Evolutionary conservation across 768 basidiomycete species (phyloP).

Genomic region (Coprinellus aureogranulatus): DNA sequence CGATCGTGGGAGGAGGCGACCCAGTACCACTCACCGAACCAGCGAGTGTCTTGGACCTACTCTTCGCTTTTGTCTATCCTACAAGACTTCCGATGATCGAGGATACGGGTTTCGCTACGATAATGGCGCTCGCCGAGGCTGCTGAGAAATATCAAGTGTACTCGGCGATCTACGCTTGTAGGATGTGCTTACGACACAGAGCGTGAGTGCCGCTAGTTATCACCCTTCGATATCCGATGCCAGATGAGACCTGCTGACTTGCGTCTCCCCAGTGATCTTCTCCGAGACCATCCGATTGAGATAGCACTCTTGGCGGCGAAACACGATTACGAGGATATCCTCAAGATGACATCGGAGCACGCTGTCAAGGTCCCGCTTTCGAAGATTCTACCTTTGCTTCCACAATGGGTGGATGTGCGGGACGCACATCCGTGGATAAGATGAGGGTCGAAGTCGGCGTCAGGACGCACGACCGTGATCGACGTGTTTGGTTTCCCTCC

Average conservation of each 20-base stretch:
- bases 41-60: constrained; percentile 18
- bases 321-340: neutral
- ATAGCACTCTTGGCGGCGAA: neutral
- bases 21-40: constrained; percentile 22
- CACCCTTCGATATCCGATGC: too few species aligned
- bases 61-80: constrained; percentile 29
- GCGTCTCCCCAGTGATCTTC: neutral
- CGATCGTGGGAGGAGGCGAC: constrained; percentile 12
- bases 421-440: too few species aligned
- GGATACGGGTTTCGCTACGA: constrained; percentile 13
- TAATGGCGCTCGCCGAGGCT: constrained; percentile 24
- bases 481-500: too few species aligned
- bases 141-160: constrained; percentile 28
- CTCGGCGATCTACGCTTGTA: constrained; percentile 23
- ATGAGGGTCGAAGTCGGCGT: too few species aligned
- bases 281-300: neutral
- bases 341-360: neutral
- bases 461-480: too few species aligned
- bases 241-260: too few species aligned
- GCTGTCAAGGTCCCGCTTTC: neutral
- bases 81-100: constrained; percentile 19
- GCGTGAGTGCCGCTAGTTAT: neutral
- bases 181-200: constrained; percentile 13
- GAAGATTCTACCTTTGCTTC: neutral
- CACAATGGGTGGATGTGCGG: too few species aligned